Evolutionary conservation across 2,329 filamentous ascomycete species (phyloP), one percentile per base, ranked within the genome.

Genomic region (Orbilia quercus): DNA sequence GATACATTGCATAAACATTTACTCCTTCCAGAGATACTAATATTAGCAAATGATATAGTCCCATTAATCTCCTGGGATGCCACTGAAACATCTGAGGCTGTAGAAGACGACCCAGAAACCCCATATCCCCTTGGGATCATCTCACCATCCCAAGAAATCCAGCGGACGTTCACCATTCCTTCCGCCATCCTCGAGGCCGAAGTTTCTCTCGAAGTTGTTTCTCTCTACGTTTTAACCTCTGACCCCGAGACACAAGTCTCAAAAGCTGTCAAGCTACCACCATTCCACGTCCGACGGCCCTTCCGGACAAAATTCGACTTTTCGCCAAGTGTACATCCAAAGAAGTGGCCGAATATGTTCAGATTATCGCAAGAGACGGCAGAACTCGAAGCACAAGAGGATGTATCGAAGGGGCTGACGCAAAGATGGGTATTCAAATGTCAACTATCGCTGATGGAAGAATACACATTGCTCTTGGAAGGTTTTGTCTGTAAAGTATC

Each of bases 241-340:
- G 93, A 98, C 79, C 83, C 88, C 0, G 89, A 90, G 55, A 96
- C 92, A 0, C 89, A 90, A 0, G 90, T 98, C 40, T 87, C 89
- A 38, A 94, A 96, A 80, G 87, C 85, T 1, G 82, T 90, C 20
- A 84, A 87, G 0, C 85, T 90, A 40, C 88, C 89, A 59, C 80
- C 98, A 3, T 86, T 88, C 38, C 85, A 97, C 63, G 87, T 91
- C 60, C 89, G 88, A 54, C 62, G 64, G 1, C 92, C 94, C 0
- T 98, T 99, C 77, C 92, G 96, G 81, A 91, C 92, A 14, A 95
- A 91, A 78, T 97, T 96, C 80, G 91, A 96, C 75, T 87, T 98
- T 74, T 85, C 89, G 11, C 92, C 95, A 9, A 86, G 90, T 7
- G 83, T 96, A 2, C 90, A 97, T 80, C 81, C 85, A 0, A 89